Base-by-base conservation (phyloP, 1,139 yeast species). In the Yamadazyma dushanensis region DNA sequence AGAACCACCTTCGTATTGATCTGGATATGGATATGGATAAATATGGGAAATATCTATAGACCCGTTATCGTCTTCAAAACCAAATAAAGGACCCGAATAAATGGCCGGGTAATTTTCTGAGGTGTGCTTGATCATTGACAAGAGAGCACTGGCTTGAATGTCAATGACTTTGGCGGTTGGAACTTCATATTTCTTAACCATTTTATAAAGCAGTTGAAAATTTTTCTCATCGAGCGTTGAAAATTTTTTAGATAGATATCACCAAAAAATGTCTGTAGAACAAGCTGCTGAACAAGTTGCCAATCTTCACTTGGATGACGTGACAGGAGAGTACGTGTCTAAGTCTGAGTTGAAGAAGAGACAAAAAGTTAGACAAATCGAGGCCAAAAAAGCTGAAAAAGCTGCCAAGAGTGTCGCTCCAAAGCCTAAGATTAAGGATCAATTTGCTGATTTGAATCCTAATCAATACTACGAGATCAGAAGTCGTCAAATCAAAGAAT, bases 301-400 rank as follows among this genome's bases (percentile, higher is more conserved):
- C 62, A 90, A 89, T 74, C 80, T 87, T 29, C 80, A 88, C 59
- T 74, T 92, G 52, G 98, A 92, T 61, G 97, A 89, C 43, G 95
- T 70, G 53, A 90, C 97, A 46, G 97, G 97, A 34, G 98, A 92
- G 68, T 86, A 82, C 66, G 96, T 92, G 34, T 92, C 98, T 61
- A 92, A 92, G 73, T 76, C 94, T 44, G 98, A 92, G 65, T 80
- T 92, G 70, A 92, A 92, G 76, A 88, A 86, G 76, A 86, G 98
- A 71, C 89, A 85, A 69, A 92, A 92, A 78, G 75, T 74, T 49
- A 83, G 98, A 63, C 87, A 83, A 50, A 68, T 78, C 40, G 97
- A 88, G 54, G 89, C 87, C 55, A 88, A 87, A 76, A 83, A 78
- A 72, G 96, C 96, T 34, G 95, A 82, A 54, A 89, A 89, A 76